phyloP scores from a whole-genome alignment of 2,329 filamentous ascomycete species.

The Boeremia lycopersici region DNA sequence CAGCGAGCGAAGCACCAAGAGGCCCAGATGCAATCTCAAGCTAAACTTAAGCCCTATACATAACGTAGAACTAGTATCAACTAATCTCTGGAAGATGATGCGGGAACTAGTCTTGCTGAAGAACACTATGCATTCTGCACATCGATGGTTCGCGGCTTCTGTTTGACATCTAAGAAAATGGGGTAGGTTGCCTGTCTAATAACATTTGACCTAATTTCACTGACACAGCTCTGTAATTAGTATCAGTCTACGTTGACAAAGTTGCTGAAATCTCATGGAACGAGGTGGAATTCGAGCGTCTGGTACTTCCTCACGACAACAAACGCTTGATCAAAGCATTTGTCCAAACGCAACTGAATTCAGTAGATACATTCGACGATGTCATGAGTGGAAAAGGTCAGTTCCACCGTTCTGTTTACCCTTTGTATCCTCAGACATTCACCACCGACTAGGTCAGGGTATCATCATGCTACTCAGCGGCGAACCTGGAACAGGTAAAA shows the following conservation, averaged over 20 bases:
- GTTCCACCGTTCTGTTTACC: conserved; percentile 50
- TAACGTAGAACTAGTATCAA: conserved; percentile 57
- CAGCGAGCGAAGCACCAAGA: not conserved
- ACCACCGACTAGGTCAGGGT: conserved; percentile 50
- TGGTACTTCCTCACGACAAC: conserved; percentile 71
- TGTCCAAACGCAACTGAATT: conserved; percentile 80
- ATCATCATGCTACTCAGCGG: conserved; percentile 81
- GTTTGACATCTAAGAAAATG: conserved; percentile 84
- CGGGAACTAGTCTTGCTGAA: not conserved
- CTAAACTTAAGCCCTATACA: not conserved
- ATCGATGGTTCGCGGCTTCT: conserved; percentile 81
- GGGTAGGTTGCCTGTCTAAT: conserved; percentile 45
- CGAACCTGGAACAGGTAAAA: conserved; percentile 85
- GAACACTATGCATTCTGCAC: conserved; percentile 69
- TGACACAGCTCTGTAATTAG: conserved; percentile 44
- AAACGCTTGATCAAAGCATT: conserved; percentile 74
- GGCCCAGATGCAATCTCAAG: not conserved
- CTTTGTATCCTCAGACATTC: not conserved
- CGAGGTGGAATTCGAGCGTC: conserved; percentile 75
- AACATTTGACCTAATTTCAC: not conserved
- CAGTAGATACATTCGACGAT: conserved; percentile 75
- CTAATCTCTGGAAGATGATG: conserved; percentile 70
- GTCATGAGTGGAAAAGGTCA: conserved; percentile 70
- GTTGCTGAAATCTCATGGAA: conserved; percentile 83
- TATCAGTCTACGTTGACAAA: conserved; percentile 76